phyloP scores from a whole-genome alignment of 2,329 filamentous ascomycete genomes.

The Coleophoma crateriformis region DNA sequence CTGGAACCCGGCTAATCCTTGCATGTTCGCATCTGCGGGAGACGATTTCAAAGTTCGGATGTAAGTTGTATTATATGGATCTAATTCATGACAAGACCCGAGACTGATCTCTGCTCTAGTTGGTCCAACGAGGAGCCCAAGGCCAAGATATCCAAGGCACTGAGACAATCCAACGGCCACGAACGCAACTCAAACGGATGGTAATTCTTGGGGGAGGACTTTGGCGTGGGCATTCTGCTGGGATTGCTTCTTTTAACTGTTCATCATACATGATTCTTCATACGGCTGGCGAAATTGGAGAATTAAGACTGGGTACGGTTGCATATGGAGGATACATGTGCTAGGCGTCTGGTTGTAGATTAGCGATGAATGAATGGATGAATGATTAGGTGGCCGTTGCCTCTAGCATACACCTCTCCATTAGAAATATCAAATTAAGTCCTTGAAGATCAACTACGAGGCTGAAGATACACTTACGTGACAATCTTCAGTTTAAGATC shows the following conservation, averaged over 20 bases:
- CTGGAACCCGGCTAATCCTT: constrained; percentile 81
- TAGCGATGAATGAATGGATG: background rate
- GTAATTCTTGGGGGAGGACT: background rate
- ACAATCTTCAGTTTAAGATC: no score
- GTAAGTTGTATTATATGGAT: constrained; percentile 44
- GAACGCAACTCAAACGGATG: constrained; percentile 14
- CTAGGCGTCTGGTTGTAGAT: constrained; percentile 1
- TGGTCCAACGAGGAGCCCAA: constrained; percentile 17
- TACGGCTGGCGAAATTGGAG: constrained; percentile 2
- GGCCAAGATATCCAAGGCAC: constrained; percentile 3
- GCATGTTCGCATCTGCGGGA: constrained; percentile 84
- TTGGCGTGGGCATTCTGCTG: no score
- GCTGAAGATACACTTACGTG: no score
- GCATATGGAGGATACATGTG: constrained; percentile 1
- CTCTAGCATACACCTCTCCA: no score
- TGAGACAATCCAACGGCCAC: constrained; percentile 10
- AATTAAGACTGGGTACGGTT: background rate
- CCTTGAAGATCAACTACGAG: no score
- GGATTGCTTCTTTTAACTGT: no score
- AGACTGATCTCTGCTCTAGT: constrained; percentile 5
- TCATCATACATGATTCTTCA: background rate
- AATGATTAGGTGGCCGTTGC: background rate
- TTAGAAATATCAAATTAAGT: no score
- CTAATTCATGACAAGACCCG: no score
- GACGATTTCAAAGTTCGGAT: constrained; percentile 84